Percentiles rank a stretch among this genome's conserved stretches.
Conservation (phyloP, 2,329 filamentous ascomycete species). For the Huntiella savannae region DNA sequence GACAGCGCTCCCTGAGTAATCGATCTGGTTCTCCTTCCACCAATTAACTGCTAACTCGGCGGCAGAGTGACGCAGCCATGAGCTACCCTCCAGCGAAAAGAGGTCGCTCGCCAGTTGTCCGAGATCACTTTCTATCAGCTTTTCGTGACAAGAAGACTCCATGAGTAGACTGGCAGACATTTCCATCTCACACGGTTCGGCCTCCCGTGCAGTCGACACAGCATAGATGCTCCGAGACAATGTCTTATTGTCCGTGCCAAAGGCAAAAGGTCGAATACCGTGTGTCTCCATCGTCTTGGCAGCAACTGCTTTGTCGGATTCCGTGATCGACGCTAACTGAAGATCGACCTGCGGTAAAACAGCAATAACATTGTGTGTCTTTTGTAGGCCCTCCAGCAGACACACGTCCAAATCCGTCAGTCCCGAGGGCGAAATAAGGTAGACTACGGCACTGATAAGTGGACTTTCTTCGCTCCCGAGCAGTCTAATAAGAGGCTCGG, state of each 20-base stretch:
- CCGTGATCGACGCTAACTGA: background rate
- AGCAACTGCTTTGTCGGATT: background rate
- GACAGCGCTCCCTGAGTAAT: constrained; percentile 1
- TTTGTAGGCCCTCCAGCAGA: constrained; percentile 49
- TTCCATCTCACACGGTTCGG: constrained; percentile 26
- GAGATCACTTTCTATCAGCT: constrained; percentile 60
- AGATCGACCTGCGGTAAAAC: constrained; percentile 32
- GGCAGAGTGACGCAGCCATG: constrained; percentile 64
- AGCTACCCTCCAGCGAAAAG: constrained; percentile 59
- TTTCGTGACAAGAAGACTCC: constrained; percentile 76
- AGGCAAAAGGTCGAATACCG: constrained; percentile 47
- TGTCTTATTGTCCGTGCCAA: constrained; percentile 18
- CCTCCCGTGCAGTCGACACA: constrained; percentile 34
- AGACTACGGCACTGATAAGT: constrained; percentile 71
- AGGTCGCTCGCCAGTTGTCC: constrained; percentile 47
- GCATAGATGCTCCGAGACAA: constrained; percentile 35
- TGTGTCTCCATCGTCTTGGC: constrained; percentile 26
- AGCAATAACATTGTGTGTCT: constrained; percentile 69
- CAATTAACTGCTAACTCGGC: constrained; percentile 66
- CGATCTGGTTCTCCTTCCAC: constrained; percentile 24
- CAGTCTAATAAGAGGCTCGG: constrained; percentile 52
- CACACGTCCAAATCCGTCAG: constrained; percentile 43
- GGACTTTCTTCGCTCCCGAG: constrained; percentile 66
- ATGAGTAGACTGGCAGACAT: constrained; percentile 92
- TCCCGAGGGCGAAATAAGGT: constrained; percentile 54